Evolutionary conservation across 2,329 filamentous ascomycete genomes (phyloP), one percentile per base, ranked within the genome.

Genomic region (Colletotrichum sp.): DNA sequence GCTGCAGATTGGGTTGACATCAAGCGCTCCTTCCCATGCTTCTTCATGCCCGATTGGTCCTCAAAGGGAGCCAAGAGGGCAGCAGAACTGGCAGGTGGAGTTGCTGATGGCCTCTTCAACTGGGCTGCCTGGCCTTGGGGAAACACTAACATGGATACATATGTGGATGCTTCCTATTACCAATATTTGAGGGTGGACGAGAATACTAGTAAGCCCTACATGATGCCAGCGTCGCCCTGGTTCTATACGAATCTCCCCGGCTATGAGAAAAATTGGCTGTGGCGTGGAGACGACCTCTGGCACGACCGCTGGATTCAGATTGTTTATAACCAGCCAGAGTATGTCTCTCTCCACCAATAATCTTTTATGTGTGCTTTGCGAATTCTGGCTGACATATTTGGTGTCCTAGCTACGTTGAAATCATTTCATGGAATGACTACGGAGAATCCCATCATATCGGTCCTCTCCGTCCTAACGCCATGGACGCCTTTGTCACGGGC

Each of bases 241-340:
- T 92, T 92, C 81, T 92, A 88, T 81, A 92, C 91, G 49, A 89
- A 91, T 72, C 83, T 92, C 6, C 88, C 89, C 0, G 84, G 85
- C 15, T 92, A 87, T 78, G 81, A 84, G 49, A 93, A 93, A 83
- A 91, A 92, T 80, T 93, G 91, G 91, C 83, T 92, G 7, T 93
- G 90, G 86, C 86, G 87, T n/a, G 89, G 90, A n/a, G 91, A 93
- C 78, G 85, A 88, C 69, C 81, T 93, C 8, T 93, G 92, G 91
- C 88, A 87, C 76, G 84, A 90, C 69, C 88, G 91, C 18, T 93
- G 91, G 91, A 82, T 87, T 10, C 79, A 30, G 3, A 32, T 62
- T 30, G 3, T 62, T 10, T 30, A 62, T 3, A 30, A 30, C 1
- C 57, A 62, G 28, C 57, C 57, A 10, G 57, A 62, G 57, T 62